Percentiles rank a stretch among this genome's conserved stretches.
phyloP scores from a whole-genome alignment of 1,284 basidiomycete genomes.

The Cutaneotrichosporon mucoides region DNA sequence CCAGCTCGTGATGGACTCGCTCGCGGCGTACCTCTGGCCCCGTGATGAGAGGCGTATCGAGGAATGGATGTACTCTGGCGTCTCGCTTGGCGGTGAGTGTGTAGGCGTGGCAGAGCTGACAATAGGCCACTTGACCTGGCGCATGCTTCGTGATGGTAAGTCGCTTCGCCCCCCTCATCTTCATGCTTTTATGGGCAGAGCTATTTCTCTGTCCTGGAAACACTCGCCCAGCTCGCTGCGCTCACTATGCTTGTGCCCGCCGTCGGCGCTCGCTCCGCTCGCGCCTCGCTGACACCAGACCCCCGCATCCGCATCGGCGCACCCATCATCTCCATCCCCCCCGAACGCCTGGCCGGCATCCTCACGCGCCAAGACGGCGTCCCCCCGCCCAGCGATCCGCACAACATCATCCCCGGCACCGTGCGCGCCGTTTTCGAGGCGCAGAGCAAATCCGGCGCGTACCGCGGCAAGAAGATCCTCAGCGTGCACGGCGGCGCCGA shows the following conservation, averaged over 20 bases:
- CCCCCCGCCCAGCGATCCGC: neutral
- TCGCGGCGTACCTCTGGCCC: slow-evolving; percentile 75
- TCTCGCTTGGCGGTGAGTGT: slow-evolving; percentile 50
- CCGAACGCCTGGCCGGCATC: slow-evolving; percentile 4
- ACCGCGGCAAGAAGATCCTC: slow-evolving; percentile 65
- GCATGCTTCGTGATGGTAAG: slow-evolving; percentile 8
- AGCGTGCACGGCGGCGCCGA: slow-evolving; percentile 57
- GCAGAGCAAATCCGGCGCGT: slow-evolving; percentile 49
- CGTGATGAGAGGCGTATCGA: slow-evolving; percentile 60
- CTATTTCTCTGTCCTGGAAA: too few species aligned
- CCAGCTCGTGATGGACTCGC: slow-evolving; percentile 73
- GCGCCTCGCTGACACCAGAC: slow-evolving; percentile 42
- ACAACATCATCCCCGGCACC: slow-evolving; percentile 31
- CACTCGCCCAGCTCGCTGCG: too few species aligned
- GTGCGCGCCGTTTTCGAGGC: slow-evolving; percentile 42
- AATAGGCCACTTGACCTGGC: slow-evolving; percentile 9
- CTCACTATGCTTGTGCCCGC: too few species aligned
- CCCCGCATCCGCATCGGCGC: slow-evolving; percentile 9
- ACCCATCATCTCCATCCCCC: slow-evolving; percentile 5
- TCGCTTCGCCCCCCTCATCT: too few species aligned
- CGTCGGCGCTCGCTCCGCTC: too few species aligned
- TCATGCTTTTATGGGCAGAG: too few species aligned
- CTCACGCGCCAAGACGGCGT: slow-evolving; percentile 60
- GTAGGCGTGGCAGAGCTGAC: too few species aligned
- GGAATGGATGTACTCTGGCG: slow-evolving; percentile 60